Evolutionary conservation across 2,329 filamentous ascomycete genomes (phyloP).

Genomic region (Aspergillus japonicus): DNA sequence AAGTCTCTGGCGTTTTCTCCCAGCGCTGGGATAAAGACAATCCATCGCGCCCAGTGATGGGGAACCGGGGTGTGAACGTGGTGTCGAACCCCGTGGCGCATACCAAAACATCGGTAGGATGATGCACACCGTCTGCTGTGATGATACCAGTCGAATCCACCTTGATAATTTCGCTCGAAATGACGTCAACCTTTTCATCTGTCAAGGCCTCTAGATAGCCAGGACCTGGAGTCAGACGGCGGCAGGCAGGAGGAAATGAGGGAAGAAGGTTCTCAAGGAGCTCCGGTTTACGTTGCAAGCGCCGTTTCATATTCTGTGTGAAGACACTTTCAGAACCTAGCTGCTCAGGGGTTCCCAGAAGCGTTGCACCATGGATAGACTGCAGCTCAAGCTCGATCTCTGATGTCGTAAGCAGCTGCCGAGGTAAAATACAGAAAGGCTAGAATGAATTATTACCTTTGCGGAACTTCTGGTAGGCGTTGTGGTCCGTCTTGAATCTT

Average conservation of each 20-base stretch:
- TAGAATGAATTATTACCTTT: conserved; percentile 28
- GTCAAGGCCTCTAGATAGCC: conserved; percentile 61
- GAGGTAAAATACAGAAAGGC: not conserved
- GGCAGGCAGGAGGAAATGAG: conserved; percentile 27
- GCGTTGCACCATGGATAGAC: conserved; percentile 30
- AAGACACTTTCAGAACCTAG: conserved; percentile 24
- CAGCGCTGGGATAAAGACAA: conserved; percentile 30
- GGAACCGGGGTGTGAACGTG: conserved; percentile 35
- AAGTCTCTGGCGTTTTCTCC: conserved; percentile 35
- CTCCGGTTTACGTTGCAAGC: conserved; percentile 35
- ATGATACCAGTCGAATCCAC: conserved; percentile 33
- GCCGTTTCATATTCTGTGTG: conserved; percentile 34
- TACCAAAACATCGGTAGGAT: conserved; percentile 35
- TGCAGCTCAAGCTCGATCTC: conserved; percentile 36
- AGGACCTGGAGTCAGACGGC: conserved; percentile 47
- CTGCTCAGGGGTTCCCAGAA: conserved; percentile 31
- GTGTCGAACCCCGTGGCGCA: conserved; percentile 43
- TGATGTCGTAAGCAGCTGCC: conserved; percentile 11
- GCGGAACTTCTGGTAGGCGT: conserved; percentile 34
- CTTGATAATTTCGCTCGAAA: conserved; percentile 54
- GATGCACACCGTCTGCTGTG: conserved; percentile 35
- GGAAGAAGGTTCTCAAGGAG: conserved; percentile 40
- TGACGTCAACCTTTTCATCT: conserved; percentile 60
- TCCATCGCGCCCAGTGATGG: conserved; percentile 33
- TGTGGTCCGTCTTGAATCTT: conserved; percentile 31